These are phyloP conservation scores for Antrodiella citrinella DNA, from an alignment of 768 basidiomycete species.

Conservation along the genomic window DNA sequence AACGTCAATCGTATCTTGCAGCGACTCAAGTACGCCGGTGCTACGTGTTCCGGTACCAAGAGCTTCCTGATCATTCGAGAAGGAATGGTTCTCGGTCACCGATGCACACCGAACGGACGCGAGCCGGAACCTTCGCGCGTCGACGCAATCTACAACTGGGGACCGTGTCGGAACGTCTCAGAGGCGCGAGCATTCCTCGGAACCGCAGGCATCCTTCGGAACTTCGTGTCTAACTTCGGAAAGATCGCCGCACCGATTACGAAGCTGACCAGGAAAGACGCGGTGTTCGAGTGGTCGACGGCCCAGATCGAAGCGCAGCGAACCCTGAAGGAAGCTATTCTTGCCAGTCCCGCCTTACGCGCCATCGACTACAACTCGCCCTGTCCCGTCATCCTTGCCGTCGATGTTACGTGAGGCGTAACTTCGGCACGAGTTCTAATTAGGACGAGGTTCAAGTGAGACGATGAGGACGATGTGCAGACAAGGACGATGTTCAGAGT, in stretches of 20 bases:
- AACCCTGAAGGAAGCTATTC: constrained; percentile 5
- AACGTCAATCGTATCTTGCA: constrained; percentile 19
- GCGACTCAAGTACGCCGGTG: constrained; percentile 18
- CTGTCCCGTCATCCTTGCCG: constrained; percentile 11
- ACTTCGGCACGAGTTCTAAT: too few relatives aligned
- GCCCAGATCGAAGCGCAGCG: constrained; percentile 5
- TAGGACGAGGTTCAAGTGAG: too few relatives aligned
- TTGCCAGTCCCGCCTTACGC: constrained; percentile 2
- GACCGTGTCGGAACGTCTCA: constrained; percentile 3
- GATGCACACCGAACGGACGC: constrained; percentile 24
- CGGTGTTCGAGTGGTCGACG: constrained; percentile 5
- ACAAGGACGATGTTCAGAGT: too few relatives aligned
- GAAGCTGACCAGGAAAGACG: constrained; percentile 5
- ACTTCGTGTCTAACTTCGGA: constrained; percentile 12
- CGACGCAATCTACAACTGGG: constrained; percentile 21
- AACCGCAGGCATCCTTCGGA: constrained; percentile 10
- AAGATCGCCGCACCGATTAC: constrained; percentile 10
- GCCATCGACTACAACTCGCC: constrained; percentile 12
- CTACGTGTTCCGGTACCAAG: constrained; percentile 27
- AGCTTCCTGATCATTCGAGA: constrained; percentile 13
- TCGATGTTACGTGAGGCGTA: too few relatives aligned
- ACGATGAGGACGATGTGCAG: too few relatives aligned
- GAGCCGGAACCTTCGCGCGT: constrained; percentile 16
- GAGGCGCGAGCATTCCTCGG: constrained; percentile 17
- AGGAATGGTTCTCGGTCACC: constrained; percentile 22